Base-by-base conservation (phyloP, 305 asterid species). In the Solanum aculeatissimum region DNA sequence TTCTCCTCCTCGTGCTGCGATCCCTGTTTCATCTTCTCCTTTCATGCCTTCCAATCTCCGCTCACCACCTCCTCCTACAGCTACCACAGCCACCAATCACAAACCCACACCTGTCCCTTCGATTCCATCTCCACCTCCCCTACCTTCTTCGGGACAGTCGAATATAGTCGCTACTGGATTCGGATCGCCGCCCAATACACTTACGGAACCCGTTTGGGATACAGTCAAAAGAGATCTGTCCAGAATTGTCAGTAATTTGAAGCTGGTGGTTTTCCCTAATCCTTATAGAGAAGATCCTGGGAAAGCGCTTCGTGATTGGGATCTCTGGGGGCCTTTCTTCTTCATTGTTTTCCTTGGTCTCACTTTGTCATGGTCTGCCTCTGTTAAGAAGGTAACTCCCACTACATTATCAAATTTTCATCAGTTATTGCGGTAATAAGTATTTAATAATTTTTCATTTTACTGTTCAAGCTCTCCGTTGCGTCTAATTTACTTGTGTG, bases 261-360 rank as follows among this genome's bases (percentile, higher is more conserved):
- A 94, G 87, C 88, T 96, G 83, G 98, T 96, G 83, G 99, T 96
- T 84, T 95, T 96, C 89, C 98, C 97, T 68, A 96, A 96, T 83
- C 99, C 98, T 4, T 91, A 10, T 81, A 90, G 98, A 88, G 98
- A 95, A 82, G 98, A 96, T 91, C 99, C 99, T 7, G 98, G 99
- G 15, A 97, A 95, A 89, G 98, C 98, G n/a, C 89, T 95, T 89
- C 89, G 97, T 85, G 99, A 94, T 90, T 97, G 98, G 98, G 98
- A 97, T 92, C 95, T 97, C 2, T 95, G 98, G 99, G 98, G 99
- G 0, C 98, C 99, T 3, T 95, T 97, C 77, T 94, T 97, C 93
- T 94, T 97, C 90, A 95, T 97, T 91, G 98, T 95, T 49, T 97
- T 97, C 88, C 97, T 97, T 45, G 98, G 99, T 49, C 98, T 95